These are phyloP conservation scores for Lichtheimia corymbifera DNA, from an alignment of 371 early-diverging fungal species.

Conservation along the genomic window DNA sequence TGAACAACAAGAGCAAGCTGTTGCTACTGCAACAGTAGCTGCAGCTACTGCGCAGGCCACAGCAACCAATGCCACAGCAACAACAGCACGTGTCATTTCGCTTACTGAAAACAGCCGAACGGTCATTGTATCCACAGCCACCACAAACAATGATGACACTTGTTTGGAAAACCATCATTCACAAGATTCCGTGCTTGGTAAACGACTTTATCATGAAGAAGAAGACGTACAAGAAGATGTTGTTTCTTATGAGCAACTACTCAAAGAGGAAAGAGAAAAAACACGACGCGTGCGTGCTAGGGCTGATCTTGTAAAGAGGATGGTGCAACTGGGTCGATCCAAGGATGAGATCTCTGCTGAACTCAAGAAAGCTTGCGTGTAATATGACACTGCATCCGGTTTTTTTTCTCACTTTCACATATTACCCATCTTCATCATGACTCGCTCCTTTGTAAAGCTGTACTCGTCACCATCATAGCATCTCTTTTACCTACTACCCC, in stretches of 20 bases:
- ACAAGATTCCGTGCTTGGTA: conserved; percentile 5
- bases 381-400: background rate
- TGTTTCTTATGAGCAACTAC: background rate
- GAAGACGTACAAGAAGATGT: conserved; percentile 5
- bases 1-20: conserved; percentile 17
- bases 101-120: conserved; percentile 16
- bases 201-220: conserved; percentile 8
- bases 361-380: conserved; percentile 2
- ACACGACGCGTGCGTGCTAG: conserved; percentile 16
- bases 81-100: conserved; percentile 15
- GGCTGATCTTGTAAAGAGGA: conserved; percentile 15
- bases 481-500: no score
- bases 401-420: background rate
- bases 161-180: no score
- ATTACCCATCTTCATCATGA: background rate
- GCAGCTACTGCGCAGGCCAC: conserved; percentile 17
- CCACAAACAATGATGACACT: conserved; percentile 8
- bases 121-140: conserved; percentile 20
- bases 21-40: conserved; percentile 15
- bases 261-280: conserved; percentile 15
- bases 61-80: conserved; percentile 15
- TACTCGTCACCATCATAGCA: no score
- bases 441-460: no score
- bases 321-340: conserved; percentile 12
- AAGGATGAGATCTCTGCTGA: conserved; percentile 16